phyloP scores from a whole-genome alignment of 257 asterid species.

The Dorcoceras hygrometricum region DNA sequence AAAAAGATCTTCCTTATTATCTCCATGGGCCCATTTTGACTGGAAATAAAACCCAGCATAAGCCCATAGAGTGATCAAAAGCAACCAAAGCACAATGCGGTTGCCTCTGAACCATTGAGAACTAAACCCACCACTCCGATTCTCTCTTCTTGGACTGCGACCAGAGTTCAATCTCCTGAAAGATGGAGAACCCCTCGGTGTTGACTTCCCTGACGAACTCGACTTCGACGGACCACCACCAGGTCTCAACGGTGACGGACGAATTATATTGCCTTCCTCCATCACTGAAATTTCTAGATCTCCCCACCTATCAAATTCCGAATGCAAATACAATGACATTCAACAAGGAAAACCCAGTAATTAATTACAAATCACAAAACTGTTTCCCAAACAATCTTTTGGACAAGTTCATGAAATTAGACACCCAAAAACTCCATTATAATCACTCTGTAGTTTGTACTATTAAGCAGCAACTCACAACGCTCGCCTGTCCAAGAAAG shows the following conservation, averaged over 20 bases:
- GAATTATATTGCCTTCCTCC: constrained; percentile 67
- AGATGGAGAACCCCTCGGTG: constrained; percentile 86
- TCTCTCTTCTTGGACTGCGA: constrained; percentile 66
- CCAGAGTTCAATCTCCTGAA: constrained; percentile 61
- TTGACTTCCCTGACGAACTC: constrained; percentile 67
- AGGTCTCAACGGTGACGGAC: constrained; percentile 68
- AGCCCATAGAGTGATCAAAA: constrained; percentile 93
- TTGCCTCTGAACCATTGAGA: constrained; percentile 63
- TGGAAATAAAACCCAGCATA: constrained; percentile 89
- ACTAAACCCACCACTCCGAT: constrained; percentile 33
- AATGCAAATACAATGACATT: constrained; percentile 26
- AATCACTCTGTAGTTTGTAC: not conserved
- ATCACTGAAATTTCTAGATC: constrained; percentile 32
- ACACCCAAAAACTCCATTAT: not conserved
- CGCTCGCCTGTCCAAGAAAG: not conserved
- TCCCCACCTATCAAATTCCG: constrained; percentile 22
- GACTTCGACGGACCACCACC: constrained; percentile 47
- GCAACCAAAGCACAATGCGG: constrained; percentile 89
- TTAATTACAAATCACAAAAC: not conserved
- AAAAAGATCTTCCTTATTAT: constrained; percentile 88
- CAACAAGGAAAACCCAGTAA: not conserved
- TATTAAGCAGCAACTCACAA: not conserved
- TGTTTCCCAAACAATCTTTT: no score
- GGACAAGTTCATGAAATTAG: not conserved
- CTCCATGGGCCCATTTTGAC: constrained; percentile 98